These are phyloP conservation scores for Ustilago xerochloae DNA, from an alignment of 1,284 basidiomycete genomes.

Conservation along the genomic window DNA sequence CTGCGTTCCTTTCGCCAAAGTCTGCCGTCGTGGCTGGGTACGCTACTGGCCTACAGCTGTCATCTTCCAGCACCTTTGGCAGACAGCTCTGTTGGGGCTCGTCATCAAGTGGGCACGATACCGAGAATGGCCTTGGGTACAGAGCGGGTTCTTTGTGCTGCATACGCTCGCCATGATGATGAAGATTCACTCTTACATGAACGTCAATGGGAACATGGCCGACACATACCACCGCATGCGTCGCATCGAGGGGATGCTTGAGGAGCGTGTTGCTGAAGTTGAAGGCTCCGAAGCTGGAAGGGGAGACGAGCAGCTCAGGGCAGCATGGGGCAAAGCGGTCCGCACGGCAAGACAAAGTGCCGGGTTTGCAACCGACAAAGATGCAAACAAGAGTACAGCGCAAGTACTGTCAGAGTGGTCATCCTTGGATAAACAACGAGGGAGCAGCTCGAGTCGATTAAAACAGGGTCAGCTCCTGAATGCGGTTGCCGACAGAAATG, in stretches of 20 bases:
- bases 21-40: conserved; percentile 68
- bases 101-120: conserved; percentile 65
- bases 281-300: conserved; percentile 33
- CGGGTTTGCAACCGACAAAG: conserved; percentile 6
- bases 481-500: background rate
- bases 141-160: conserved; percentile 93
- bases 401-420: conserved; percentile 20
- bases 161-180: conserved; percentile 90
- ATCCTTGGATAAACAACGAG: conserved; percentile 38
- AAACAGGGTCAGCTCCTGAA: conserved; percentile 13
- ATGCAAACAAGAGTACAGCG: conserved; percentile 4
- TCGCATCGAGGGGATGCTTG: conserved; percentile 52
- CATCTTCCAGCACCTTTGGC: conserved; percentile 57
- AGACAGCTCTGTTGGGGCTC: conserved; percentile 44
- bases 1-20: conserved; percentile 78
- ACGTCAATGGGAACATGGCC: conserved; percentile 86
- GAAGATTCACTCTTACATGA: conserved; percentile 95
- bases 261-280: conserved; percentile 56
- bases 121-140: conserved; percentile 93
- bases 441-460: conserved; percentile 32
- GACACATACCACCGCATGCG: conserved; percentile 52
- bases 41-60: conserved; percentile 70
- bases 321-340: conserved; percentile 45
- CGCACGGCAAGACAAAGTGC: conserved; percentile 14
- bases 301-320: conserved; percentile 32